Conservation (phyloP, 1,284 basidiomycete species). For the Marasmius tenuissimus region DNA sequence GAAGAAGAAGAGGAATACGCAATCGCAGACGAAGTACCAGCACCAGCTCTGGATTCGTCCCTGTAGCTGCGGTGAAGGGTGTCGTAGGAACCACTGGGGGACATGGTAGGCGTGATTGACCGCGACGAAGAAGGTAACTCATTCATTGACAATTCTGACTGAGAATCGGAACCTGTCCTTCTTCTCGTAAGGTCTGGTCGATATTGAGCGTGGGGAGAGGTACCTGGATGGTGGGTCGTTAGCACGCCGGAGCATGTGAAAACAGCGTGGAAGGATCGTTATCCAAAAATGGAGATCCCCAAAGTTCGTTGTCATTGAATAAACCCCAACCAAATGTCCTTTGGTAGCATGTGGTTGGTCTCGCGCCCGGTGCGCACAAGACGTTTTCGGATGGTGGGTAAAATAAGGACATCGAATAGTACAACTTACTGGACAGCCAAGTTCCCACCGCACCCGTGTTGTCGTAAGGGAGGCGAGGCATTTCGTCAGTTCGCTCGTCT, state of each 20-base stretch:
- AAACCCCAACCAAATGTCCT: background rate
- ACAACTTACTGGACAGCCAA: background rate
- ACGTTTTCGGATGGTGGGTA: background rate
- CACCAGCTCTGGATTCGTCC: background rate
- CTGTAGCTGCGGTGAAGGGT: background rate
- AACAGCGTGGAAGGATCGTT: background rate
- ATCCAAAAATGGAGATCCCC: background rate
- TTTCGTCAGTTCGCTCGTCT: background rate
- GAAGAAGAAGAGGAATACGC: background rate
- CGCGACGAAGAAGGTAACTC: background rate
- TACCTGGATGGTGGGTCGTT: background rate
- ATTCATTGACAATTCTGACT: constrained; percentile 2
- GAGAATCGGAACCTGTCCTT: background rate
- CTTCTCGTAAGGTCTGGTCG: background rate
- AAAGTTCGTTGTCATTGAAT: background rate
- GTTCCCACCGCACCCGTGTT: background rate
- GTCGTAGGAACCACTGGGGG: background rate
- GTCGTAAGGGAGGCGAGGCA: background rate
- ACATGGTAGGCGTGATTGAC: background rate
- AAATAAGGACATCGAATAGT: background rate
- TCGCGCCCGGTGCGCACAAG: background rate
- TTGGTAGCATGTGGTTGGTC: background rate
- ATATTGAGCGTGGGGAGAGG: background rate
- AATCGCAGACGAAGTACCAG: background rate
- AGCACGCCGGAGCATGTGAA: background rate